Evolutionary conservation across 1,284 basidiomycete species (phyloP).

Genomic region (Entoloma clypeatum): DNA sequence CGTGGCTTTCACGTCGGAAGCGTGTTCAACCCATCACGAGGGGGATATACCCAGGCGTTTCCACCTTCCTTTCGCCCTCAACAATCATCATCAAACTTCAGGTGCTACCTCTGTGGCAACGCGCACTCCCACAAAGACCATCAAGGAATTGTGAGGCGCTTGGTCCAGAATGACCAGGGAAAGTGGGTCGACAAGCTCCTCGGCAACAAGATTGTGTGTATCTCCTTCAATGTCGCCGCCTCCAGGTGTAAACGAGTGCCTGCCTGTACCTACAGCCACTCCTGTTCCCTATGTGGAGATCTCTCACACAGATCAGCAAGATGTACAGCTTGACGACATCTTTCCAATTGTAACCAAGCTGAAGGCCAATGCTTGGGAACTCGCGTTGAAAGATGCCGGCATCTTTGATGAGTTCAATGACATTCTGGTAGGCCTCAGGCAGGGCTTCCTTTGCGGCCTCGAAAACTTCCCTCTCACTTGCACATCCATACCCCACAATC

Average conservation of each 20-base stretch:
- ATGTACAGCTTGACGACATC: neutral
- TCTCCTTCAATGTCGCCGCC: neutral
- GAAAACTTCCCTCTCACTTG: neutral
- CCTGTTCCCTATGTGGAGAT: neutral
- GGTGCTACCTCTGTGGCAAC: too few species aligned
- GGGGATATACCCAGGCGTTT: too few species aligned
- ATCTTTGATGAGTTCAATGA: neutral
- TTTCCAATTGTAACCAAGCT: neutral
- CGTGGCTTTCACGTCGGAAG: too few species aligned
- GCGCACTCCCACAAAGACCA: too few species aligned
- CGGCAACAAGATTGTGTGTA: neutral
- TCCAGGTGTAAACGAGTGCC: neutral
- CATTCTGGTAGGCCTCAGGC: neutral
- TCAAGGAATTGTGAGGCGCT: neutral
- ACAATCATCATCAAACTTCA: neutral
- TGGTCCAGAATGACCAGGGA: neutral
- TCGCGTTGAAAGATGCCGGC: neutral
- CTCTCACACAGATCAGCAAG: conserved; percentile 1
- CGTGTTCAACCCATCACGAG: too few species aligned
- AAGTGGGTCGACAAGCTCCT: conserved; percentile 1
- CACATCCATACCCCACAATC: conserved; percentile 4
- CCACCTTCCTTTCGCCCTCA: neutral
- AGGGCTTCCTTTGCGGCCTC: conserved; percentile 5
- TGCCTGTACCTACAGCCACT: neutral
- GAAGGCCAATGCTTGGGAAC: neutral